phyloP scores from a whole-genome alignment of 257 asterid genomes.

The Striga asiatica region DNA sequence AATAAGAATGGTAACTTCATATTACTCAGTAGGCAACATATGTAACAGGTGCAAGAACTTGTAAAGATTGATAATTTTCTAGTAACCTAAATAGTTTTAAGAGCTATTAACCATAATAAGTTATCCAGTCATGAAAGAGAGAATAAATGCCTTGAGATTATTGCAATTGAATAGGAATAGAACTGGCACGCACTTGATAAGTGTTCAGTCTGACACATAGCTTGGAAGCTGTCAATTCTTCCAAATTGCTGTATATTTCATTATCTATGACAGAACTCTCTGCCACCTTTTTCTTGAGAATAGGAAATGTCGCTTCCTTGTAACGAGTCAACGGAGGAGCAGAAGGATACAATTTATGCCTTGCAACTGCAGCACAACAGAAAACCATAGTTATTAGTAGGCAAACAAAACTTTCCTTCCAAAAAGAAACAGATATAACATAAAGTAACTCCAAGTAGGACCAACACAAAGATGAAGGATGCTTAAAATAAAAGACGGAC shows the following conservation, averaged over 20 bases:
- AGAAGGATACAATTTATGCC: conserved; percentile 62
- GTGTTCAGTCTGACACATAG: conserved; percentile 87
- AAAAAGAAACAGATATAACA: conserved; percentile 1
- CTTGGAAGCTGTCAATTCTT: conserved; percentile 64
- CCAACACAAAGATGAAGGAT: neutral
- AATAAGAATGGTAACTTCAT: neutral
- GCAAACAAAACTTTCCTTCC: conserved; percentile 1
- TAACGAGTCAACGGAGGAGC: conserved; percentile 88
- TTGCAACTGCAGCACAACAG: conserved; percentile 53
- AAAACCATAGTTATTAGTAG: conserved; percentile 15
- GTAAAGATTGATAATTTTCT: conserved; percentile 2
- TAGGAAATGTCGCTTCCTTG: conserved; percentile 79
- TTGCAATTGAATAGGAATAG: conserved; percentile 17
- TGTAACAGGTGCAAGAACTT: conserved; percentile 7
- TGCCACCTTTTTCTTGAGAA: conserved; percentile 55
- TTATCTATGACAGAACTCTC: conserved; percentile 50
- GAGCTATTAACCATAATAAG: neutral
- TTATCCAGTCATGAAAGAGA: conserved; percentile 7
- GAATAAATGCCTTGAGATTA: neutral
- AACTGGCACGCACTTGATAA: conserved; percentile 54
- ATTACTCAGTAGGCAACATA: conserved; percentile 3
- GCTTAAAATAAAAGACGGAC: conserved; percentile 7
- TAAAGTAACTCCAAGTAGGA: neutral
- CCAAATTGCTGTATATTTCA: conserved; percentile 47
- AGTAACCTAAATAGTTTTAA: neutral